Conservation (phyloP, 2,329 filamentous ascomycete genomes). For the Colletotrichum godetiae region DNA sequence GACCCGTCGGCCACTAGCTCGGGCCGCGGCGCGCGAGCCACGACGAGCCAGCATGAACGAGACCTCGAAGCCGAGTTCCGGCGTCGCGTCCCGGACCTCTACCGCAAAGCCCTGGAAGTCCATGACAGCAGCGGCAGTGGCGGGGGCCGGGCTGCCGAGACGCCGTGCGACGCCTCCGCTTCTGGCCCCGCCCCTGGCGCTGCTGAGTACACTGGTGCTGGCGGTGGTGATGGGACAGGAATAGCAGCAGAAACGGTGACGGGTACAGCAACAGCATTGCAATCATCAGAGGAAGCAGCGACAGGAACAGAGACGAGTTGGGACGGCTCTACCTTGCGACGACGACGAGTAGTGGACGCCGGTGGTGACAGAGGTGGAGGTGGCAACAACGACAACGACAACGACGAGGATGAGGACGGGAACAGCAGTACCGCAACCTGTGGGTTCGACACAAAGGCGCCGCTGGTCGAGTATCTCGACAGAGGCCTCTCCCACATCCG, state of each 20-base stretch:
- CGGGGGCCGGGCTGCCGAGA: neutral
- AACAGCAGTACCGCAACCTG: conserved; percentile 7
- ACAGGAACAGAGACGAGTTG: conserved; percentile 45
- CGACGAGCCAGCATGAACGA: conserved; percentile 58
- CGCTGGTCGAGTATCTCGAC: conserved; percentile 61
- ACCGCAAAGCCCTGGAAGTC: conserved; percentile 55
- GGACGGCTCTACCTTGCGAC: neutral
- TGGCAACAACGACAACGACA: neutral
- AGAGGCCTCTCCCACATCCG: conserved; percentile 58
- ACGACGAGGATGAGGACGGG: neutral
- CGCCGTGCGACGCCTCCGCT: conserved; percentile 10
- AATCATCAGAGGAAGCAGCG: conserved; percentile 32
- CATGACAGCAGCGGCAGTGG: conserved; percentile 37
- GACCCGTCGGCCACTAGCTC: conserved; percentile 8
- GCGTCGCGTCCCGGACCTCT: conserved; percentile 56
- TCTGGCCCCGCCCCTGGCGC: neutral
- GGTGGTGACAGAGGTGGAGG: neutral
- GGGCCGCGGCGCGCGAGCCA: conserved; percentile 51
- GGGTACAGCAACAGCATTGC: conserved; percentile 6
- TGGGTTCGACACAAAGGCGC: conserved; percentile 55
- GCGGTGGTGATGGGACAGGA: neutral
- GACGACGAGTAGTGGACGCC: conserved; percentile 3
- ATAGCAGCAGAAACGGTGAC: neutral
- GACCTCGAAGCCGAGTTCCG: conserved; percentile 62
- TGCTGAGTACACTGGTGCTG: neutral